These are phyloP conservation scores for Eucalyptus cloeziana DNA, from an alignment of 345 rosid genomes.

Conservation along the genomic window DNA sequence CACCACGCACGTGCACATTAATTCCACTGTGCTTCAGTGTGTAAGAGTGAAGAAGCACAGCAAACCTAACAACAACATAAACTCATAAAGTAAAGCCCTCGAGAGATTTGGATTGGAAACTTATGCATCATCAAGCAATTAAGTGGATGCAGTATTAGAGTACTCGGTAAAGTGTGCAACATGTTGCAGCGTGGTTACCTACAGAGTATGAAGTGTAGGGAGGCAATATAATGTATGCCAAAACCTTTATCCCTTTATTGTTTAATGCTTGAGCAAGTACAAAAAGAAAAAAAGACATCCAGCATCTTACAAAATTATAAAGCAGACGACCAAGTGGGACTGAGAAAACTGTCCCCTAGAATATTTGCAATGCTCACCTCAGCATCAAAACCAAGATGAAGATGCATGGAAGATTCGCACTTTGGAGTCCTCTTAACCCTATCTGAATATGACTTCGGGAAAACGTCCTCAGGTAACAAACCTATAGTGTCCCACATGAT, in stretches of 20 bases:
- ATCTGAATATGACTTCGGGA: constrained; percentile 44
- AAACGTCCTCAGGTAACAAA: constrained; percentile 49
- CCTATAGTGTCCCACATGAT: constrained; percentile 89
- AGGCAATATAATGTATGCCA: background rate
- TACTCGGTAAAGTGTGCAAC: background rate
- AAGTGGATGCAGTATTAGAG: background rate
- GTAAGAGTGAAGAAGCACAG: background rate
- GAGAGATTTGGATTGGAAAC: background rate
- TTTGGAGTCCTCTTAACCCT: constrained; percentile 41
- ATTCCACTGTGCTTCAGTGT: too few relatives aligned
- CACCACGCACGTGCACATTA: too few relatives aligned
- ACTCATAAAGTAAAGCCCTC: background rate
- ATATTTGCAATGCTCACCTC: constrained; percentile 19
- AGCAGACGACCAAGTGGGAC: background rate
- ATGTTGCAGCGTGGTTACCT: background rate
- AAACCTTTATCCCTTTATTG: background rate
- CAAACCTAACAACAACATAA: background rate
- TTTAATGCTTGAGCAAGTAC: background rate
- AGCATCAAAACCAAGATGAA: constrained; percentile 85
- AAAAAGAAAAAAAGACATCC: background rate
- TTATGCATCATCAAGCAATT: background rate
- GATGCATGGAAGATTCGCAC: constrained; percentile 97
- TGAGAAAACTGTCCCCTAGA: background rate
- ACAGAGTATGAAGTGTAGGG: background rate
- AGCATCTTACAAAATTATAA: background rate